Percentiles rank a stretch among this genome's conserved stretches.
These are phyloP conservation scores for Lasiodiplodia sp. DNA, from an alignment of 2,329 filamentous ascomycete species.

Conservation along the genomic window DNA sequence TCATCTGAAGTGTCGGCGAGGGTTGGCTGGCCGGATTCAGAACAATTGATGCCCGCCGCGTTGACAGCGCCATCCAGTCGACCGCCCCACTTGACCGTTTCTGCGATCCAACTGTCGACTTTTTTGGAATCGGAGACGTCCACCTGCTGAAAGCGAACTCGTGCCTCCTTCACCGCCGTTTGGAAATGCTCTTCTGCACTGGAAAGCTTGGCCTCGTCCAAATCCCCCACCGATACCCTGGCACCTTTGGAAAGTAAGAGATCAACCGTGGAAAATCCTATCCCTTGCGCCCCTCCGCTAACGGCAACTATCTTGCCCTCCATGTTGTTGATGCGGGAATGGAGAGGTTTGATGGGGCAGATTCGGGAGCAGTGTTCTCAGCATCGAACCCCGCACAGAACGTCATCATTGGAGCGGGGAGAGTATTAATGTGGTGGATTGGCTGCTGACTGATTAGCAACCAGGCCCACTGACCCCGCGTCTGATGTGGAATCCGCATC, in stretches of 20 bases:
- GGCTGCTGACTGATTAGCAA: neutral
- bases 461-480: neutral
- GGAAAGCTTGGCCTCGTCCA: constrained; percentile 40
- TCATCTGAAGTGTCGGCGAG: constrained; percentile 41
- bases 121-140: constrained; percentile 44
- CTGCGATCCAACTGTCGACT: constrained; percentile 47
- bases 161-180: constrained; percentile 14
- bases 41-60: constrained; percentile 49
- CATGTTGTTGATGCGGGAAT: constrained; percentile 9
- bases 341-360: neutral
- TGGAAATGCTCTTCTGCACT: constrained; percentile 26
- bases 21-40: constrained; percentile 47
- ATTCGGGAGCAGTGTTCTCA: neutral
- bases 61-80: constrained; percentile 50
- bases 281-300: constrained; percentile 48
- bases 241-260: constrained; percentile 46
- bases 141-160: constrained; percentile 31
- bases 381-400: constrained; percentile 3
- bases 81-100: constrained; percentile 44
- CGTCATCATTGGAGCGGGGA: neutral
- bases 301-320: constrained; percentile 36
- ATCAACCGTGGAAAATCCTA: constrained; percentile 47
- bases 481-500: neutral
- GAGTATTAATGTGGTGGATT: neutral
- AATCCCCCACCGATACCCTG: constrained; percentile 49